Conservation (phyloP, 2,329 filamentous ascomycete species). For the Trichoderma sp. region DNA sequence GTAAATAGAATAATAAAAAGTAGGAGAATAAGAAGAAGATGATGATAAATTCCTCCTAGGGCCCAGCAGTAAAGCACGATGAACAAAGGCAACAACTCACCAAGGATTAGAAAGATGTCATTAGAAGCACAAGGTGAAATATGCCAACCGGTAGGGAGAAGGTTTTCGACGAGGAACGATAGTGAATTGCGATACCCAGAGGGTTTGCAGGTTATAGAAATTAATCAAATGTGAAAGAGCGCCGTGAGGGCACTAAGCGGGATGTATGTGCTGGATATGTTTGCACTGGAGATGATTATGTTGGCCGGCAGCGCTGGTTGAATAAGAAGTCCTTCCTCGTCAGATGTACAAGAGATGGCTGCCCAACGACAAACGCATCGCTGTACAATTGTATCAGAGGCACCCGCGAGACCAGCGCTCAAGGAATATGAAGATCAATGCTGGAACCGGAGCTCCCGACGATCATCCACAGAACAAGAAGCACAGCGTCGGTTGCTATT, state of each 20-base stretch:
- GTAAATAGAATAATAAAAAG: neutral
- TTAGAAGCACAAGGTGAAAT: neutral
- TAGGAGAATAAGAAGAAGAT: neutral
- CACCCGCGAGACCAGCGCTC: neutral
- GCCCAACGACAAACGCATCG: neutral
- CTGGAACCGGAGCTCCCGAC: neutral
- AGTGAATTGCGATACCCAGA: neutral
- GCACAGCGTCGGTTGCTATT: neutral
- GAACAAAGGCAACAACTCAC: neutral
- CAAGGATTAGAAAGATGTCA: neutral
- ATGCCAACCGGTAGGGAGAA: neutral
- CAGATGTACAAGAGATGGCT: neutral
- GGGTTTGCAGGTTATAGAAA: neutral
- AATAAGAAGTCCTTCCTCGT: neutral
- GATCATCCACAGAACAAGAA: neutral
- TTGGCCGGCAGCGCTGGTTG: neutral
- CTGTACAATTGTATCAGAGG: neutral
- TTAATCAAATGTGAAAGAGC: neutral
- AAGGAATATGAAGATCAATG: neutral
- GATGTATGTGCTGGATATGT: neutral
- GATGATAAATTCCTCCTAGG: neutral
- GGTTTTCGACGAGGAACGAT: neutral
- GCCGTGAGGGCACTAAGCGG: neutral
- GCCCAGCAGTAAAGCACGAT: neutral
- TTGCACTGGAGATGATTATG: neutral